Evolutionary conservation across 345 rosid genomes (phyloP).

Genomic region (Durio zibethinus): DNA sequence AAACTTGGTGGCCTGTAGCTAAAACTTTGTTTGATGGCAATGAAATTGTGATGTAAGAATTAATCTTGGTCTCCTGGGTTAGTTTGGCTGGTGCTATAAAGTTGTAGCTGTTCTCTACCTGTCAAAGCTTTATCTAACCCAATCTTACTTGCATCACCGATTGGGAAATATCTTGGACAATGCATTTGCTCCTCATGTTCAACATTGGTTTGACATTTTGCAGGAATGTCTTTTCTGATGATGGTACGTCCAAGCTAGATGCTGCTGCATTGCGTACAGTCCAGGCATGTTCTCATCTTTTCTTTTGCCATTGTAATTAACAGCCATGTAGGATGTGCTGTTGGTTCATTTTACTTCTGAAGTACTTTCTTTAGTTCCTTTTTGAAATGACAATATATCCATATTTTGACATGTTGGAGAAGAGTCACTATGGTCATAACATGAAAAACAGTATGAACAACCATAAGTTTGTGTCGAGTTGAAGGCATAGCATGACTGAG

Average conservation of each 20-base stretch:
- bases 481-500: constrained; percentile 9
- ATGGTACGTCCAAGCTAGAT: constrained; percentile 65
- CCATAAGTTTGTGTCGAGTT: neutral
- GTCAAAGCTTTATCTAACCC: neutral
- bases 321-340: neutral
- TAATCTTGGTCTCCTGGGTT: neutral
- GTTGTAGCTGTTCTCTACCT: neutral
- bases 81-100: neutral
- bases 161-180: neutral
- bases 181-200: neutral
- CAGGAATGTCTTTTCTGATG: constrained; percentile 90
- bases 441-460: neutral
- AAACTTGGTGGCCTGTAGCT: neutral
- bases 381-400: neutral
- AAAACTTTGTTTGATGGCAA: neutral
- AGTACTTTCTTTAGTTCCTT: neutral
- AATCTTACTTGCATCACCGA: neutral
- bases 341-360: neutral
- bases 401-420: constrained; percentile 12
- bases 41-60: neutral
- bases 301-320: neutral
- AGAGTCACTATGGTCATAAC: neutral
- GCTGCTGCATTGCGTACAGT: constrained; percentile 53
- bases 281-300: constrained; percentile 53
- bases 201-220: constrained; percentile 18